Percentiles rank a stretch among this genome's conserved stretches.
phyloP scores from a whole-genome alignment of 2,329 filamentous ascomycete genomes.

The Diaporthe citrichinensis region DNA sequence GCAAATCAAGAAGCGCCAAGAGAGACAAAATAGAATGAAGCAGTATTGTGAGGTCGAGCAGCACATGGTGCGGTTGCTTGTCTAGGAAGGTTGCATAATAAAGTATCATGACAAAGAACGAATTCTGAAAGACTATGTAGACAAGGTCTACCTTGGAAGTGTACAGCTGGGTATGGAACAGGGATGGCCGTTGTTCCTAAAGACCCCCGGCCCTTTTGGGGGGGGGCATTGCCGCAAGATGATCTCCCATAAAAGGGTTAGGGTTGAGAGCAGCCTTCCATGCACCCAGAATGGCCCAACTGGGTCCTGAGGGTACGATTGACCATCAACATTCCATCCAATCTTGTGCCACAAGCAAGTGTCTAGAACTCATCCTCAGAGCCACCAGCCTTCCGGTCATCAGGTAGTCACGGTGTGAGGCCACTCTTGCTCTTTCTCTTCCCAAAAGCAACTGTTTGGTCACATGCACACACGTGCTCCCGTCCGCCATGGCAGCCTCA shows the following conservation, averaged over 20 bases:
- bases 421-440: too few species aligned
- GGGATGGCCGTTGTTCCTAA: background rate
- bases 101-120: background rate
- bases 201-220: too few species aligned
- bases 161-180: background rate
- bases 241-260: too few species aligned
- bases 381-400: background rate
- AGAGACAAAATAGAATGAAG: background rate
- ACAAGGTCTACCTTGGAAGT: background rate
- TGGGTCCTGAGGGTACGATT: too few species aligned
- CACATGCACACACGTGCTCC: background rate
- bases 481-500: slow-evolving; percentile 23
- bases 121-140: background rate
- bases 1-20: background rate
- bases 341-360: background rate
- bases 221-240: too few species aligned
- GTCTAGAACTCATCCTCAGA: background rate
- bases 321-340: background rate
- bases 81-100: background rate
- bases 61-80: background rate
- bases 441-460: background rate
- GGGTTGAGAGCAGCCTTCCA: background rate
- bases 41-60: background rate
- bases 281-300: background rate
- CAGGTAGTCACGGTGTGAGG: fast-evolving